phyloP scores from a whole-genome alignment of 164 flowering plant species.

The Warburgia ugandensis region DNA sequence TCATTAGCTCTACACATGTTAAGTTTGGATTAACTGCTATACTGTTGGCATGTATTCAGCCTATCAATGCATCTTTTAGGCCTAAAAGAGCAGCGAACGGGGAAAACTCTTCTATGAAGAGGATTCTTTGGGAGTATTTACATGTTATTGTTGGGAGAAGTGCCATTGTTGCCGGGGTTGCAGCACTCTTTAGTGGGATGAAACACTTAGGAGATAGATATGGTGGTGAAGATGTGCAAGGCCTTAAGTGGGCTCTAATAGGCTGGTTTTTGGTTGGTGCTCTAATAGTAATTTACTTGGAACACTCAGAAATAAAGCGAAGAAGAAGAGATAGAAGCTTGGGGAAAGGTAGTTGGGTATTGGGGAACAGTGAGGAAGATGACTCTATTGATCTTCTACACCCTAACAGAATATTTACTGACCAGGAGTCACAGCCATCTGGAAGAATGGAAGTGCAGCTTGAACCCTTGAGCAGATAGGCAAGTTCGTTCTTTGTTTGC shows the following conservation, averaged over 20 bases:
- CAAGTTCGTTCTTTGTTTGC: too few species aligned
- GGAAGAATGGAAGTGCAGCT: conserved; percentile 84
- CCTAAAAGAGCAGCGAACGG: conserved; percentile 62
- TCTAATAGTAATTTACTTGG: conserved; percentile 52
- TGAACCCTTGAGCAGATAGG: conserved; percentile 71
- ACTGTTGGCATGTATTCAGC: conserved; percentile 64
- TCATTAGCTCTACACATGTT: conserved; percentile 65
- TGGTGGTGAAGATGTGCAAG: conserved; percentile 56
- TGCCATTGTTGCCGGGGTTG: conserved; percentile 56
- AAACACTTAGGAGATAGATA: conserved; percentile 89
- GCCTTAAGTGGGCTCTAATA: conserved; percentile 68
- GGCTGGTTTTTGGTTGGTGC: conserved; percentile 63
- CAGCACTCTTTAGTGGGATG: conserved; percentile 81
- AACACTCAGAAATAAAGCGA: conserved; percentile 42
- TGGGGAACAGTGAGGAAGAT: conserved; percentile 79
- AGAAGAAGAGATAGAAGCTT: conserved; percentile 33
- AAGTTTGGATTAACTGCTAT: conserved; percentile 76
- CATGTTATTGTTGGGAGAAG: conserved; percentile 71
- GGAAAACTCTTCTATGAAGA: conserved; percentile 40
- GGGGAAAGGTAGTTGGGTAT: conserved; percentile 71
- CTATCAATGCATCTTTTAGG: conserved; percentile 69
- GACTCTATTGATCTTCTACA: conserved; percentile 69
- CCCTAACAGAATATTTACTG: conserved; percentile 39
- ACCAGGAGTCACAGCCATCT: conserved; percentile 33
- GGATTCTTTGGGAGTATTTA: conserved; percentile 76